Evolutionary conservation across 257 asterid genomes (phyloP).

Genomic region (Solanum bukasovii): DNA sequence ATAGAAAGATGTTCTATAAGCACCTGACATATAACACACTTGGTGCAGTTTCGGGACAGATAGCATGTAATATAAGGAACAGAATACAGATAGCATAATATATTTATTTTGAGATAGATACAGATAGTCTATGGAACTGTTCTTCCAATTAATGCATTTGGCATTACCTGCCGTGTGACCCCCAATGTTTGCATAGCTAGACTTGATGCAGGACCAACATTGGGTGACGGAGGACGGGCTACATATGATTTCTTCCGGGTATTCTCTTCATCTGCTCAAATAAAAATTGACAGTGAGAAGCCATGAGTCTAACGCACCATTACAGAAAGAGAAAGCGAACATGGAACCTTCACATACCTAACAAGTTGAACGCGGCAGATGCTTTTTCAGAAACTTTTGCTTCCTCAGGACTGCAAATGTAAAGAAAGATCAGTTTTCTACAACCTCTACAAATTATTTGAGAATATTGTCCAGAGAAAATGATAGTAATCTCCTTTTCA

Average conservation of each 20-base stretch:
- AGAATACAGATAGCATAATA: background rate
- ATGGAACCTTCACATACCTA: constrained; percentile 26
- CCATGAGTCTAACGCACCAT: background rate
- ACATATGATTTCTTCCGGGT: constrained; percentile 39
- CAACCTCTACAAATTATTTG: background rate
- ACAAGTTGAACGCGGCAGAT: constrained; percentile 30
- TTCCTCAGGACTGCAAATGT: constrained; percentile 46
- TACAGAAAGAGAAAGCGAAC: background rate
- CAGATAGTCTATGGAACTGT: background rate
- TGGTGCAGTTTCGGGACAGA: background rate
- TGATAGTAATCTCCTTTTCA: background rate
- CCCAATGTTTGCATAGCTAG: constrained; percentile 66
- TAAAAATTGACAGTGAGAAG: background rate
- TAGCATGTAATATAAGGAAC: background rate
- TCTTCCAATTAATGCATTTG: background rate
- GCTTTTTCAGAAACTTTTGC: constrained; percentile 29
- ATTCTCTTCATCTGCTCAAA: constrained; percentile 36
- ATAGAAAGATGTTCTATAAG: background rate
- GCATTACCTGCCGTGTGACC: constrained; percentile 50
- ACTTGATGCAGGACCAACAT: constrained; percentile 41
- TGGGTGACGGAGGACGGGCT: constrained; percentile 12
- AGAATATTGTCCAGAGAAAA: background rate
- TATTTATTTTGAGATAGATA: background rate
- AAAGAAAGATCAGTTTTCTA: constrained; percentile 13
- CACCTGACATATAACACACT: background rate